These are phyloP conservation scores for Falciphora oryzae DNA, from an alignment of 2,329 filamentous ascomycete species.

Conservation along the genomic window DNA sequence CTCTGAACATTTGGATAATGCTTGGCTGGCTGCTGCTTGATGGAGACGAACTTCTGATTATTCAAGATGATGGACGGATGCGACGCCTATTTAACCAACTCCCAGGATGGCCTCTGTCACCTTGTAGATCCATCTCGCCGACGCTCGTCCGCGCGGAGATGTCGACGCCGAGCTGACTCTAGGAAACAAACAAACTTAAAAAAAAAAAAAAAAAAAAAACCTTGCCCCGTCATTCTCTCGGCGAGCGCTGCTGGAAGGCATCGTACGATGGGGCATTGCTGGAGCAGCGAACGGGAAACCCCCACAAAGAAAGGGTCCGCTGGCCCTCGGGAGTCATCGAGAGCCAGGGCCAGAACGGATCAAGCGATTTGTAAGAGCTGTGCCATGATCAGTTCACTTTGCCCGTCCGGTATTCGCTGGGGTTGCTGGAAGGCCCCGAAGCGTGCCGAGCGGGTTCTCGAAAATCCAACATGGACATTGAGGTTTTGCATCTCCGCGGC, in stretches of 20 bases:
- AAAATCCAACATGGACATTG: background rate
- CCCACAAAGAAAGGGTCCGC: background rate
- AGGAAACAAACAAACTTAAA: no score
- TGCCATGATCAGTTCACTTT: background rate
- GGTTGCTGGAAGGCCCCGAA: background rate
- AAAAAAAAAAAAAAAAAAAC: background rate
- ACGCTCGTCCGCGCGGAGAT: background rate
- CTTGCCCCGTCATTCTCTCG: no score
- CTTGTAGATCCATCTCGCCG: conserved; percentile 3
- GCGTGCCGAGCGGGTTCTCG: background rate
- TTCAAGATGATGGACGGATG: background rate
- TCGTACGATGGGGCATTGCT: background rate
- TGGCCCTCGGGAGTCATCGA: background rate
- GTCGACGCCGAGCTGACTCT: background rate
- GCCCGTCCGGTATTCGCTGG: background rate
- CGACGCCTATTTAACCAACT: background rate
- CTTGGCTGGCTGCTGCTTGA: background rate
- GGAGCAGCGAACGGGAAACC: background rate
- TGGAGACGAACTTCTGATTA: background rate
- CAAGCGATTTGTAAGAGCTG: background rate
- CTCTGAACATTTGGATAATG: background rate
- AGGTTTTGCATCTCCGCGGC: conserved; percentile 7
- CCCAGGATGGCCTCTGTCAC: background rate
- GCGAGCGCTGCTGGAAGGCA: background rate
- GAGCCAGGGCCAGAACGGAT: background rate